These are phyloP conservation scores for Fraxinus excelsior DNA, from an alignment of 257 asterid species.

Conservation along the genomic window DNA sequence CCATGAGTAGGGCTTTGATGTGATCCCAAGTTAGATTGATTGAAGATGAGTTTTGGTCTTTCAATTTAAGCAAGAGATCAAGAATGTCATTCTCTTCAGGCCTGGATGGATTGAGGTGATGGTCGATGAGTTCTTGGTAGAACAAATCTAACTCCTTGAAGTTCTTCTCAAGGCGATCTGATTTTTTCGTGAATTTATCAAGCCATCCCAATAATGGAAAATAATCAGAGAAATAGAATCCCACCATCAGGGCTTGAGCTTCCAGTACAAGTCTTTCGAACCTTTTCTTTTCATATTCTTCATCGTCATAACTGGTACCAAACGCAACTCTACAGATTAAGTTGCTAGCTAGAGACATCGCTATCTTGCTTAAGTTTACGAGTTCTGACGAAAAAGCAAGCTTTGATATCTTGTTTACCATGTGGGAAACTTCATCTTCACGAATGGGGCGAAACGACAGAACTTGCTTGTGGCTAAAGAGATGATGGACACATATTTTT, in stretches of 20 bases:
- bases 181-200: constrained; percentile 6
- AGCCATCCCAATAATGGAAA: constrained; percentile 17
- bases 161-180: background rate
- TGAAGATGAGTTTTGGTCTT: constrained; percentile 5
- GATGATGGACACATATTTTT: background rate
- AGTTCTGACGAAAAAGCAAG: background rate
- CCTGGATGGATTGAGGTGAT: background rate
- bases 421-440: background rate
- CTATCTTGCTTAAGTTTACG: background rate
- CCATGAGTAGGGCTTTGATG: constrained; percentile 22
- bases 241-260: background rate
- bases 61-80: background rate
- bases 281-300: background rate
- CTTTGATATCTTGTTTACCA: background rate
- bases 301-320: constrained; percentile 5
- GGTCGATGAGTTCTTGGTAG: constrained; percentile 21
- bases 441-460: background rate
- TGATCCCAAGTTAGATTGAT: constrained; percentile 14
- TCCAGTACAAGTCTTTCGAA: constrained; percentile 1
- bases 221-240: constrained; percentile 15
- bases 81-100: constrained; percentile 10
- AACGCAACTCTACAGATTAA: constrained; percentile 11
- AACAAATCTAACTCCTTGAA: constrained; percentile 1
- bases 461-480: background rate
- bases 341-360: background rate